Evolutionary conservation across 345 rosid species (phyloP), one percentile per base, ranked within the genome.

Genomic region (Eucalyptus rudis): DNA sequence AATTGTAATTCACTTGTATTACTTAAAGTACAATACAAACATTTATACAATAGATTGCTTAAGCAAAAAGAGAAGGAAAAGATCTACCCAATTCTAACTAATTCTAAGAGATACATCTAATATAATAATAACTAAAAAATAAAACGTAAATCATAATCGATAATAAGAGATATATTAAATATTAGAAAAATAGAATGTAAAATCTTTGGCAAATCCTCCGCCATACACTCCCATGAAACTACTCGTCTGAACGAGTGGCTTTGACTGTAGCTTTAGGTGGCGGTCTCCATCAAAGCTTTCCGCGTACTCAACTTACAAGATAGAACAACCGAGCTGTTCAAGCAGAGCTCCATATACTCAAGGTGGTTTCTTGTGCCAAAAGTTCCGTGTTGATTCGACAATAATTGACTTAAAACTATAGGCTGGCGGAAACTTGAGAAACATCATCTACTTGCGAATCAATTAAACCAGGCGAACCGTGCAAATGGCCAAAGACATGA

Each of bases 11-110:
- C 49, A 11, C 49, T 11, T 49, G 49, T 11, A 49, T 50, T 50
- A 1, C 8, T 16, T 50, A 50, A 16, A 50, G 0, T 15, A 1
- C 7, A 50, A 0, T 17, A 17, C 0, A 51, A 51, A 51, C 17
- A 51, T 51, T 7, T 51, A 51, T 51, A 17, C 0, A 17, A 51
- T 51, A 51, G 0, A 51, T 7, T 51, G 4, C 56, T 51, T 51
- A 7, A 17, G 56, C 7, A 17, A 17, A 51, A 51, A 51, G 22
- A 51, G 22, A 51, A 51, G 9, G 56, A 3, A 51, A 17, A 17
- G 4, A 51, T 51, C 56, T 51, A 51, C 56, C 3, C 9, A 17
- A 17, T 51, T 51, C 0, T 51, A 51, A 9, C 9, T 0, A 51
- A 51, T 51, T 51, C 56, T 51, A 51, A 51, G 22, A 51, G 22